These are phyloP conservation scores for Naematelia aurantialba DNA, from an alignment of 768 basidiomycete species.

Conservation along the genomic window DNA sequence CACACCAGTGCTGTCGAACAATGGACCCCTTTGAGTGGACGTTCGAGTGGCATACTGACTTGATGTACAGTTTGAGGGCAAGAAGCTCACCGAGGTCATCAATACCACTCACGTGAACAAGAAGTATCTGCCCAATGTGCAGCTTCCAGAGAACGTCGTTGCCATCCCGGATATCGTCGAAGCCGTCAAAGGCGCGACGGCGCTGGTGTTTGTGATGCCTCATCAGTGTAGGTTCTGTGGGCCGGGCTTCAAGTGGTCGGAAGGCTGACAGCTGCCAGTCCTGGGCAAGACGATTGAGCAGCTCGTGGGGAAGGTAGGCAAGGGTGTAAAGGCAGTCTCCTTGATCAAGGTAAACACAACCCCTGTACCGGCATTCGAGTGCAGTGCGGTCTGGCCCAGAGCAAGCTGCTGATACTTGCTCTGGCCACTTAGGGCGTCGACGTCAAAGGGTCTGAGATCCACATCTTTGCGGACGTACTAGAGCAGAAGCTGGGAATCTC, in stretches of 20 bases:
- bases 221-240: constrained; percentile 52
- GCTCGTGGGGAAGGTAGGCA: constrained; percentile 51
- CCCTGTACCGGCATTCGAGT: not conserved
- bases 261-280: constrained; percentile 39
- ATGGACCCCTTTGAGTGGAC: too few relatives aligned
- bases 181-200: constrained; percentile 53
- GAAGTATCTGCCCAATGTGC: constrained; percentile 50
- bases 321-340: constrained; percentile 51
- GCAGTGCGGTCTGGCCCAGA: not conserved
- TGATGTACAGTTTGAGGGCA: constrained; percentile 44
- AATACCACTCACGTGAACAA: constrained; percentile 54
- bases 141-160: constrained; percentile 51
- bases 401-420: not conserved
- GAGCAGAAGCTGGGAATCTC: constrained; percentile 50
- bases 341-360: constrained; percentile 51
- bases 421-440: constrained; percentile 53
- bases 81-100: constrained; percentile 53
- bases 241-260: not conserved
- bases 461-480: constrained; percentile 54
- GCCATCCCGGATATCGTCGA: constrained; percentile 53
- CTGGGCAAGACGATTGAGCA: constrained; percentile 50
- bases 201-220: constrained; percentile 55
- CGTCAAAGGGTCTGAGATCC: constrained; percentile 51
- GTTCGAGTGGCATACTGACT: not conserved
- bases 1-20: too few relatives aligned